phyloP scores from a whole-genome alignment of 2,329 filamentous ascomycete genomes.

The Colletotrichum sublineola region DNA sequence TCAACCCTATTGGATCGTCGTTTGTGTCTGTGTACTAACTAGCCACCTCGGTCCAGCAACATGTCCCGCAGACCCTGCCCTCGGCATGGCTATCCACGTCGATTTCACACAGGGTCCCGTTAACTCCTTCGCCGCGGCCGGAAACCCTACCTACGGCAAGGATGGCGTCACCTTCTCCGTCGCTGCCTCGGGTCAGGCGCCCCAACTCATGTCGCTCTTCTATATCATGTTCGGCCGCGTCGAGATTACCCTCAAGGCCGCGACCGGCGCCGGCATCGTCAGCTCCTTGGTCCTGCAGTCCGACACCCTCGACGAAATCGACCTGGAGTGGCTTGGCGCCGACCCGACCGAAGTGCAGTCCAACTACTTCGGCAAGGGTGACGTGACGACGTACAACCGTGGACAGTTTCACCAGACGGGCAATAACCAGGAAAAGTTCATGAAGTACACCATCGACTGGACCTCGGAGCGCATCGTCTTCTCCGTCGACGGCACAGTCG shows the following conservation, averaged over 20 bases:
- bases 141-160: constrained; percentile 78
- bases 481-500: constrained; percentile 82
- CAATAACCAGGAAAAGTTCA: constrained; percentile 80
- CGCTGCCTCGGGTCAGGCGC: constrained; percentile 81
- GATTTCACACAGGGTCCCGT: constrained; percentile 86
- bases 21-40: background rate
- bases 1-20: background rate
- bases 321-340: constrained; percentile 94
- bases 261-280: constrained; percentile 91
- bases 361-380: constrained; percentile 97
- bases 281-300: constrained; percentile 93
- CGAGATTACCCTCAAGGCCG: constrained; percentile 86
- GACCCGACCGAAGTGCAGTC: constrained; percentile 84
- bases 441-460: constrained; percentile 95
- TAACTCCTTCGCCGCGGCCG: constrained; percentile 80
- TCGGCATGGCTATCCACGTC: constrained; percentile 85
- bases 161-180: constrained; percentile 89
- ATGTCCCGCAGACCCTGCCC: constrained; percentile 82
- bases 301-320: constrained; percentile 94
- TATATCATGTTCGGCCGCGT: constrained; percentile 99
- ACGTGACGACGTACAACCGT: constrained; percentile 87
- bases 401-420: constrained; percentile 81
- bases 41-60: constrained; percentile 55
- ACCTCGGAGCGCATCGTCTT: constrained; percentile 87
- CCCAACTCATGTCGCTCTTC: constrained; percentile 89